Conservation (phyloP, 2,329 filamentous ascomycete species). For the Cladobotryum protrusum region DNA sequence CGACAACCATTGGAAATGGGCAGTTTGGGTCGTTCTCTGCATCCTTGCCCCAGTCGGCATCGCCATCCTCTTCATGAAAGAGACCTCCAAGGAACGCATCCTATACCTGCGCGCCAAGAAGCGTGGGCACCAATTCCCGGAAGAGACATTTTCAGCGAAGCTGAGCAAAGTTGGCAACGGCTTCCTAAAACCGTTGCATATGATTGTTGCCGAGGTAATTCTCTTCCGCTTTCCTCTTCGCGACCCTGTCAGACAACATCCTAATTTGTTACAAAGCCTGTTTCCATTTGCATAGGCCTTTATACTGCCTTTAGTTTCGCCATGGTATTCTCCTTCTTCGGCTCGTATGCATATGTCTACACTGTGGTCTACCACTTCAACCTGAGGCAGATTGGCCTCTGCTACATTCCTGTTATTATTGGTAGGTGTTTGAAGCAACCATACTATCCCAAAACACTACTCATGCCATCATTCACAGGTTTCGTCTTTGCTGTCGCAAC, state of each 20-base stretch:
- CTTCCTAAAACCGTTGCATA: not conserved
- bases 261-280: not conserved
- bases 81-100: not conserved
- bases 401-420: not conserved
- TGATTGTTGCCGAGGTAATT: not conserved
- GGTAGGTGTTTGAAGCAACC: not conserved
- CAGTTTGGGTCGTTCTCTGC: not conserved
- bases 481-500: not conserved
- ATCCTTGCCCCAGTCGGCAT: not conserved
- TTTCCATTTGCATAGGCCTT: not conserved
- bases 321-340: not conserved
- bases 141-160: not conserved
- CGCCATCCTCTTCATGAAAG: not conserved
- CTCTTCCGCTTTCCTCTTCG: not conserved
- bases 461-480: not conserved
- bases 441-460: not conserved
- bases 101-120: not conserved
- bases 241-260: not conserved
- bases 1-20: not conserved
- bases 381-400: not conserved
- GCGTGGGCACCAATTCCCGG: not conserved
- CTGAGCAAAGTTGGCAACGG: not conserved
- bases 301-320: not conserved
- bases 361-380: not conserved
- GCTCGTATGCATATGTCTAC: not conserved